Percentiles rank a stretch among this genome's conserved stretches.
Evolutionary conservation across 352 stramenopile species (phyloP).

Genomic region (Phytophthora ohioensis): DNA sequence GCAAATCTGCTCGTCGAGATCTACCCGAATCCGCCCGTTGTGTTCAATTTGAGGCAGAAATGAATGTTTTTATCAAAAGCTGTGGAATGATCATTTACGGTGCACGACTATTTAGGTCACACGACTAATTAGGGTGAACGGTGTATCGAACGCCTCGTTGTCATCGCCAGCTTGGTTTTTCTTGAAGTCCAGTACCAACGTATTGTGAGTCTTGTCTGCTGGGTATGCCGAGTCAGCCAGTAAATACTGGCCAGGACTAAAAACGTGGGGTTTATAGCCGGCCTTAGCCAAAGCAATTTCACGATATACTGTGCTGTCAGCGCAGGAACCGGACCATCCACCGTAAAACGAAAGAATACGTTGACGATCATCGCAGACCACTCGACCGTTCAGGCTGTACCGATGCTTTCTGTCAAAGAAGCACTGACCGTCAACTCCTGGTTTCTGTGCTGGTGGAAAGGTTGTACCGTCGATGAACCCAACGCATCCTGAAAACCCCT

Average conservation of each 20-base stretch:
- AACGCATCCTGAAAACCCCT: conserved; percentile 3
- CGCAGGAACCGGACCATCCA: conserved; percentile 1
- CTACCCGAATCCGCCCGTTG: too few species aligned
- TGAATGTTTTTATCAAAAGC: too few species aligned
- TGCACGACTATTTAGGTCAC: too few species aligned
- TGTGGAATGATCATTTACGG: too few species aligned
- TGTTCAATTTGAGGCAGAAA: too few species aligned
- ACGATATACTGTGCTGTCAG: neutral
- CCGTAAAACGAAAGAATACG: conserved; percentile 1
- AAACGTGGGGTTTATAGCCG: neutral
- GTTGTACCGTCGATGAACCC: conserved; percentile 13
- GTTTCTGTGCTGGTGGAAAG: conserved; percentile 2
- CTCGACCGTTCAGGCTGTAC: conserved; percentile 4
- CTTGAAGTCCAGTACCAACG: conserved; percentile 7
- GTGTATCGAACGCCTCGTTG: neutral
- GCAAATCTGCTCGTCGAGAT: too few species aligned
- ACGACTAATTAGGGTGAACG: too few species aligned
- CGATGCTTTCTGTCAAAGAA: conserved; percentile 9
- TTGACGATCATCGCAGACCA: conserved; percentile 2
- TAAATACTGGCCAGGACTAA: neutral
- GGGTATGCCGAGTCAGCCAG: conserved; percentile 7
- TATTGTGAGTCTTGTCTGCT: conserved; percentile 6
- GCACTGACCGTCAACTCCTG: neutral
- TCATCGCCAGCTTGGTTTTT: neutral
- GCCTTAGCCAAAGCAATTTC: neutral